Evolutionary conservation across 2,329 filamentous ascomycete genomes (phyloP), one percentile per base, ranked within the genome.

Genomic region (Phaeosphaeriaceae sp.): DNA sequence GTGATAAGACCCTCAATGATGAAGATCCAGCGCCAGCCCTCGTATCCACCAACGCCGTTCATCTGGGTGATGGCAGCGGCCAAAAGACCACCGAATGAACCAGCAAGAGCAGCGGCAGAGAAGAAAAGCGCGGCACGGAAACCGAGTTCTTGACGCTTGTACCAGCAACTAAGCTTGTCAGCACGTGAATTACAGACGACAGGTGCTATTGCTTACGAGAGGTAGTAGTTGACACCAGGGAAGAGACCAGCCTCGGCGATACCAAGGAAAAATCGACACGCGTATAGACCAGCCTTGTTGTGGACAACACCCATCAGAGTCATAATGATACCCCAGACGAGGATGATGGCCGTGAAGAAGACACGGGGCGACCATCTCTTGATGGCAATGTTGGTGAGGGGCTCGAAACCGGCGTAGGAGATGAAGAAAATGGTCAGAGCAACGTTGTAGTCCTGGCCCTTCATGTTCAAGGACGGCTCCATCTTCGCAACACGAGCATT

Each of bases 361-460:
- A 76, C 68, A 50, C 74, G 72, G 0, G 86, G 86, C 0, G 84
- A 87, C 2, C 85, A 88, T 2, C 81, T 79, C 69, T 89, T 89
- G 40, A 89, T 82, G 17, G 88, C 76, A 59, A 89, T 85, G 65
- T 89, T 89, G 68, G 86, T 88, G 0, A 87, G 85, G 2, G 76
- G 80, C 67, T 83, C 81, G 48, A 82, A 77, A 22, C 79, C 70
- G n/a, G 81, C 79, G 60, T 83, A 83, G 1, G 79, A 80, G 60
- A 83, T 79, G 72, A 91, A 91, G 75, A 90, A 91, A 1, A 91
- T 76, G 1, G 88, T 91, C 52, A 91, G 70, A 0, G 88, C 87
- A 1, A 85, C 85, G 4, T 90, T 80, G 65, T 91, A 91, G 64
- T 89, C 82, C 55, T 89, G 86, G 1, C 85, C 86, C 0, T 23